phyloP scores from a whole-genome alignment of 176 grass and related monocot genomes.

The Carex scoparia region DNA sequence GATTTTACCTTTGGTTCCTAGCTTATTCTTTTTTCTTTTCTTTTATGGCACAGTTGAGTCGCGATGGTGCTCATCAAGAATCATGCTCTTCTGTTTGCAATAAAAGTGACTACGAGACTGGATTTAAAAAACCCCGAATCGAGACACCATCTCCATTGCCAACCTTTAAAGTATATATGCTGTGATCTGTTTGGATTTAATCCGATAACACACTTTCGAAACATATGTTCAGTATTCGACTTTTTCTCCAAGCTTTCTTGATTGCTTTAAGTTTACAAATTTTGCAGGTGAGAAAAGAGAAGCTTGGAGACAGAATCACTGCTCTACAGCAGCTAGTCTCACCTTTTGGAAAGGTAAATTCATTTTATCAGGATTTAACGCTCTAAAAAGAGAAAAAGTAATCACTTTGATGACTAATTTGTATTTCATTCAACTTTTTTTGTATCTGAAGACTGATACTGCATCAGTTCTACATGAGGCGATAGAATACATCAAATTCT shows the following conservation, averaged over 20 bases:
- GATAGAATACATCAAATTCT: constrained; percentile 86
- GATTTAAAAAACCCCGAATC: constrained; percentile 51
- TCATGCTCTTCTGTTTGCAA: constrained; percentile 37
- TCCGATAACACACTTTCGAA: background rate
- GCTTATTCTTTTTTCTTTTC: constrained; percentile 21
- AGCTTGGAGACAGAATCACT: constrained; percentile 98
- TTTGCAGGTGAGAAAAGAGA: constrained; percentile 89
- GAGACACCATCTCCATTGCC: constrained; percentile 55
- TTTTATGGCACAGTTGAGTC: constrained; percentile 27
- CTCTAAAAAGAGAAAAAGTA: constrained; percentile 10
- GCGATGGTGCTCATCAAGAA: constrained; percentile 25
- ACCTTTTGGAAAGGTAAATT: constrained; percentile 97
- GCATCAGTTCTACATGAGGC: constrained; percentile 98
- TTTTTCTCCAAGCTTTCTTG: background rate
- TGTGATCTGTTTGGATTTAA: constrained; percentile 3
- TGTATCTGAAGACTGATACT: constrained; percentile 55
- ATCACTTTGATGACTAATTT: background rate
- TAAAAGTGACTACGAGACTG: constrained; percentile 32
- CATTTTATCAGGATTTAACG: background rate
- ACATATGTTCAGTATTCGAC: background rate
- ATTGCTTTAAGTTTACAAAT: constrained; percentile 17
- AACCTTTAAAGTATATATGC: constrained; percentile 62
- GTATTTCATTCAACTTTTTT: constrained; percentile 4
- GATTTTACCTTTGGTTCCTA: background rate
- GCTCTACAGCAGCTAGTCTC: constrained; percentile 95